Conservation (phyloP, 176 grass and related monocot species). For the Triticum urartu region DNA sequence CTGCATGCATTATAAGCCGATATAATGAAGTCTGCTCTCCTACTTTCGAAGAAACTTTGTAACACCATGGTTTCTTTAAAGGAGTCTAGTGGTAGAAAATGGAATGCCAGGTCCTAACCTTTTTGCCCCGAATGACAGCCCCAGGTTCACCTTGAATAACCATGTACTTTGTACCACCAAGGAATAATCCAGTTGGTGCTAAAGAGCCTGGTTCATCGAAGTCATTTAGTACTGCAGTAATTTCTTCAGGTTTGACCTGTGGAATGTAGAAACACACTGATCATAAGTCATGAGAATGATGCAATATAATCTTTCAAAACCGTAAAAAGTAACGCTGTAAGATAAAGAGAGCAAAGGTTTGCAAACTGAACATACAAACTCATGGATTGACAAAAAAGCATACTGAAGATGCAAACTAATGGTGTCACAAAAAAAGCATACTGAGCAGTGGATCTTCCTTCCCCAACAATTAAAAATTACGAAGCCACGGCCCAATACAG, state of each 20-base stretch:
- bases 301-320: background rate
- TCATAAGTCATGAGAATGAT: background rate
- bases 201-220: constrained; percentile 52
- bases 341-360: background rate
- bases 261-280: background rate
- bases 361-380: background rate
- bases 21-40: background rate
- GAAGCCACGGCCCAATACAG: background rate
- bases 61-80: background rate
- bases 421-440: background rate
- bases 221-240: constrained; percentile 43
- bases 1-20: background rate
- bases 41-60: background rate
- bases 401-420: background rate
- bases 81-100: background rate
- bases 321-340: background rate
- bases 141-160: constrained; percentile 65
- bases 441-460: background rate
- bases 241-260: constrained; percentile 51
- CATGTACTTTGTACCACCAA: constrained; percentile 56
- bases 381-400: background rate
- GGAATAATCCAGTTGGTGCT: constrained; percentile 52
- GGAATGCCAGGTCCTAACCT: constrained; percentile 32
- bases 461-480: background rate
- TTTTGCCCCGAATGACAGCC: constrained; percentile 56